Evolutionary conservation across 495 filamentous ascomycete species (phyloP).

Genomic region (Penicillium silybi): DNA sequence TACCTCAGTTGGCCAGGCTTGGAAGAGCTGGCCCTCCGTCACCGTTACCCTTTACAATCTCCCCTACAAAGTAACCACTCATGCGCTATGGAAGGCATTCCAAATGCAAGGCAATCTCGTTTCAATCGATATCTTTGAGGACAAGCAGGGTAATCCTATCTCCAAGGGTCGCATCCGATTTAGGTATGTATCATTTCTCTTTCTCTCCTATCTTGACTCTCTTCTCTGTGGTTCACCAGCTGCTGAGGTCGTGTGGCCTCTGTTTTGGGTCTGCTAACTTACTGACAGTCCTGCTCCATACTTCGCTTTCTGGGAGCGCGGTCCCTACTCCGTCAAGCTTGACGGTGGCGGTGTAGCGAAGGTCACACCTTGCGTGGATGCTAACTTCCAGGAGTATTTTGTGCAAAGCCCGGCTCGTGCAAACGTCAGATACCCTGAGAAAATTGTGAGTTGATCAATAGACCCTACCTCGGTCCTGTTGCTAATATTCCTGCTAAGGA

Average conservation of each 20-base stretch:
- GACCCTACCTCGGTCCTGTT: neutral
- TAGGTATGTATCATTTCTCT: slow-evolving; percentile 24
- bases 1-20: slow-evolving; percentile 11
- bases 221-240: neutral
- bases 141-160: slow-evolving; percentile 23
- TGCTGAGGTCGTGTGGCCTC: neutral
- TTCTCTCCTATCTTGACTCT: neutral
- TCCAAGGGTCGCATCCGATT: slow-evolving; percentile 40
- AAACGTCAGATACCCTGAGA: slow-evolving; percentile 23
- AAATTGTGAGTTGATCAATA: slow-evolving; percentile 25
- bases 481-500: slow-evolving; percentile 14
- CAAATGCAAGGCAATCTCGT: slow-evolving; percentile 35
- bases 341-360: slow-evolving; percentile 6
- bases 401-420: slow-evolving; percentile 29
- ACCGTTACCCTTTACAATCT: slow-evolving; percentile 32
- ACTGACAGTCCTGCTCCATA: slow-evolving; percentile 38
- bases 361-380: slow-evolving; percentile 19
- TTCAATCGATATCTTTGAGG: slow-evolving; percentile 43
- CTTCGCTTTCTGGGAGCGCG: slow-evolving; percentile 35
- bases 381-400: slow-evolving; percentile 6
- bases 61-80: slow-evolving; percentile 30
- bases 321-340: slow-evolving; percentile 24
- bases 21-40: slow-evolving; percentile 38
- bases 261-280: slow-evolving; percentile 3
- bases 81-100: slow-evolving; percentile 37